A percentile compares a stretch with the other conserved stretches of the same genome.
phyloP scores from a whole-genome alignment of 345 rosid genomes.

The Excoecaria agallocha region DNA sequence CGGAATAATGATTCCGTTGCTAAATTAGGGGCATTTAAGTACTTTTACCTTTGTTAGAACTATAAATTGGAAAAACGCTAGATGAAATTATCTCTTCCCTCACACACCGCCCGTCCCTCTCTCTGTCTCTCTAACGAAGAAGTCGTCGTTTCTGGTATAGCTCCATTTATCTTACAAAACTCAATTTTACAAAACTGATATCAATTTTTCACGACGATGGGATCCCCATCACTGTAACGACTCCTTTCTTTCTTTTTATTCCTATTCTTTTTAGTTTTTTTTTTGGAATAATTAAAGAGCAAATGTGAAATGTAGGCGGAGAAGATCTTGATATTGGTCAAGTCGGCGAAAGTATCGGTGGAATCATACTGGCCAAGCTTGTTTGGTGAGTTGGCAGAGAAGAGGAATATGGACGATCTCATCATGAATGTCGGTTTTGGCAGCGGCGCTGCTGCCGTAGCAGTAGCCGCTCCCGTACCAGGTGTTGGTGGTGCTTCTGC shows the following conservation, averaged over 20 bases:
- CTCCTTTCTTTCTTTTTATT: neutral
- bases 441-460: constrained; percentile 39
- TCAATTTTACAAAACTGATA: too few relatives aligned
- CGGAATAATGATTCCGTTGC: too few relatives aligned
- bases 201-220: constrained; percentile 64
- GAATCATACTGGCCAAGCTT: constrained; percentile 72
- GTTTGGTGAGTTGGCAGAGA: constrained; percentile 59
- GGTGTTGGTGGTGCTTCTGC: constrained; percentile 28
- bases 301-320: constrained; percentile 38
- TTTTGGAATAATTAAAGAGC: neutral
- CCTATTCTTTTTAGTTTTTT: neutral
- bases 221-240: constrained; percentile 51
- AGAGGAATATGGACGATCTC: constrained; percentile 46
- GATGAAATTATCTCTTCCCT: too few relatives aligned
- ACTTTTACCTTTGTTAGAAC: too few relatives aligned
- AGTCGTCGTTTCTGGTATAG: too few relatives aligned
- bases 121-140: too few relatives aligned
- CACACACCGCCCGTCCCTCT: too few relatives aligned
- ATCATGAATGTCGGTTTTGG: constrained; percentile 50
- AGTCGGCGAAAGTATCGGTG: constrained; percentile 45
- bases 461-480: constrained; percentile 29
- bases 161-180: too few relatives aligned
- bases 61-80: too few relatives aligned
- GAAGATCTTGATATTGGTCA: constrained; percentile 53
- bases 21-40: too few relatives aligned